A percentile compares a stretch with the other conserved stretches of the same genome.
Evolutionary conservation across 1,284 basidiomycete species (phyloP).

Genomic region (Hemileia vastatrix): DNA sequence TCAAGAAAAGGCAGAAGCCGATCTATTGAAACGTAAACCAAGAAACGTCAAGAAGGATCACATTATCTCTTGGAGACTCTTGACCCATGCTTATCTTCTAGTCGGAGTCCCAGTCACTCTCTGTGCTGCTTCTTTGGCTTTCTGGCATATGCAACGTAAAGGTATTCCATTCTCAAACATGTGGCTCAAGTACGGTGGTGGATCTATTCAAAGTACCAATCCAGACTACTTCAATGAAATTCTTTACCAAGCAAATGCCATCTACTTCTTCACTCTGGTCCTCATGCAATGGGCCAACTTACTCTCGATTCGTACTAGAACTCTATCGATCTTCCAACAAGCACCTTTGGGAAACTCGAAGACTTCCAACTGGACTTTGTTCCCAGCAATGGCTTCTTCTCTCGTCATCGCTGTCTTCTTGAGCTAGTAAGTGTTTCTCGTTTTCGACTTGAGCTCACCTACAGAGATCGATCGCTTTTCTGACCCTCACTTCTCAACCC

Average conservation of each 20-base stretch:
- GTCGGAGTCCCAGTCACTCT: constrained; percentile 53
- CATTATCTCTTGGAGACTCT: constrained; percentile 50
- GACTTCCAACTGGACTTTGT: constrained; percentile 47
- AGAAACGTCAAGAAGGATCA: constrained; percentile 53
- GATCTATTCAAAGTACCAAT: constrained; percentile 44
- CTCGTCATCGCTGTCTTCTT: constrained; percentile 53
- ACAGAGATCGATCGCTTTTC: background rate
- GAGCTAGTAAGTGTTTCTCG: constrained; percentile 16
- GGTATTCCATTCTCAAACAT: constrained; percentile 54
- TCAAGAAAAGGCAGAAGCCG: constrained; percentile 54
- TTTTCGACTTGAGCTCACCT: background rate
- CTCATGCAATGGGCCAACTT: constrained; percentile 60
- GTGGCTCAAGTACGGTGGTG: constrained; percentile 52
- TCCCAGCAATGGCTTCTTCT: constrained; percentile 50
- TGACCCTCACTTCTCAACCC: too few relatives aligned
- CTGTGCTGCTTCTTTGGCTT: constrained; percentile 50
- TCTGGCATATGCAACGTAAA: constrained; percentile 52
- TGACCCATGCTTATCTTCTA: constrained; percentile 59
- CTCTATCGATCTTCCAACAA: constrained; percentile 51
- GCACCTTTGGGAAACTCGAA: constrained; percentile 45
- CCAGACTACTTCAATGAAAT: constrained; percentile 45
- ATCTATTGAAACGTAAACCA: constrained; percentile 55
- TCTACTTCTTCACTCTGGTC: constrained; percentile 56
- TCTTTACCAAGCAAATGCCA: constrained; percentile 47
- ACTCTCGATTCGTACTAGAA: constrained; percentile 51